phyloP scores from a whole-genome alignment of 2,329 filamentous ascomycete species.

The Pestalotiopsis sp. region DNA sequence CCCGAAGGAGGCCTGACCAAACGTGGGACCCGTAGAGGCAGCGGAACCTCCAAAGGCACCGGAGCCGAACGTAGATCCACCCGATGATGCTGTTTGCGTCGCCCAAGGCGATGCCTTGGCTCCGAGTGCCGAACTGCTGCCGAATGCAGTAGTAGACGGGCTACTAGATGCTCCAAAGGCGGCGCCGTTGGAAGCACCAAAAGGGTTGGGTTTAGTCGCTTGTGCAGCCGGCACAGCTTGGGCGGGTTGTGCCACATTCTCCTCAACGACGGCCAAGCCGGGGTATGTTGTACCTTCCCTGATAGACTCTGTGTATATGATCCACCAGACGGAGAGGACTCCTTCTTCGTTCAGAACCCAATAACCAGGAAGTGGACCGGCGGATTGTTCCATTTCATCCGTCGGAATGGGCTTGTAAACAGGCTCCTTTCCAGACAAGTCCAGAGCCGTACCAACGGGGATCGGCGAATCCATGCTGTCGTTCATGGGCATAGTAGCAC shows the following conservation, averaged over 20 bases:
- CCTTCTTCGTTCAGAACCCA: constrained; percentile 89
- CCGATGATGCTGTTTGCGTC: constrained; percentile 28
- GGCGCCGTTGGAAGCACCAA: constrained; percentile 27
- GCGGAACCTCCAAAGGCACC: constrained; percentile 40
- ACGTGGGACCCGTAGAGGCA: constrained; percentile 39
- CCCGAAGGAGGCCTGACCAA: constrained; percentile 49
- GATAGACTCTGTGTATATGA: constrained; percentile 87
- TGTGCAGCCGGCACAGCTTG: constrained; percentile 34
- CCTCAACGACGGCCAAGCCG: constrained; percentile 58
- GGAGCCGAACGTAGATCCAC: constrained; percentile 43
- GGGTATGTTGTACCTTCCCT: constrained; percentile 71
- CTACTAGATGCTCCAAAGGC: constrained; percentile 42
- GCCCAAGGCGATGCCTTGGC: constrained; percentile 54
- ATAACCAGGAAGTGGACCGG: constrained; percentile 77
- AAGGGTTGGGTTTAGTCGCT: constrained; percentile 27
- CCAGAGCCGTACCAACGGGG: constrained; percentile 76
- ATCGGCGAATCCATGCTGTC: constrained; percentile 69
- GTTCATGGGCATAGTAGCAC: constrained; percentile 74
- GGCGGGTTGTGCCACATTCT: constrained; percentile 30
- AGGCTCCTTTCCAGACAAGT: constrained; percentile 80
- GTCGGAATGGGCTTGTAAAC: constrained; percentile 75
- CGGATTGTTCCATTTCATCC: constrained; percentile 77
- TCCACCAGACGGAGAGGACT: constrained; percentile 82
- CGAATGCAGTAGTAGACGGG: constrained; percentile 43
- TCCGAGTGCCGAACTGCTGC: constrained; percentile 48